Conservation (phyloP, 2,329 filamentous ascomycete genomes). For the Claviceps quebecensis region DNA sequence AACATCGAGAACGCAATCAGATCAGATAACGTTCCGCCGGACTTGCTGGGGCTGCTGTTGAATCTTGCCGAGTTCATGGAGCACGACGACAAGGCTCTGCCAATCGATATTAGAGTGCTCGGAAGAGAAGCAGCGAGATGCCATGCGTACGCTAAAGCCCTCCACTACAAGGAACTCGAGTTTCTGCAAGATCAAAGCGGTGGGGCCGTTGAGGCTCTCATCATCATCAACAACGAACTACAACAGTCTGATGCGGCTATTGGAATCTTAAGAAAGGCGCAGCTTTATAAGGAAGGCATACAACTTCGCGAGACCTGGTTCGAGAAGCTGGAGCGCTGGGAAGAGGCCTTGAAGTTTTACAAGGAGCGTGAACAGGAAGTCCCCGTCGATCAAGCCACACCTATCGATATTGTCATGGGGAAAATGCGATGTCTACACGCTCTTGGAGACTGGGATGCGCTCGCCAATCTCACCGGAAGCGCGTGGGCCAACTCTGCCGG, state of each 20-base stretch:
- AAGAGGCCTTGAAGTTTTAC: slow-evolving; percentile 87
- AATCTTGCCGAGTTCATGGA: slow-evolving; percentile 99
- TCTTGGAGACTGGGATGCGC: slow-evolving; percentile 89
- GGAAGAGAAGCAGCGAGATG: slow-evolving; percentile 93
- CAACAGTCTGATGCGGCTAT: slow-evolving; percentile 98
- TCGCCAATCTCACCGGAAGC: slow-evolving; percentile 77
- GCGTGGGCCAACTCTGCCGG: slow-evolving; percentile 84
- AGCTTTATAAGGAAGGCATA: slow-evolving; percentile 84
- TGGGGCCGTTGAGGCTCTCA: slow-evolving; percentile 87
- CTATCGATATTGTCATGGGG: slow-evolving; percentile 94
- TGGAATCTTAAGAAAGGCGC: slow-evolving; percentile 89
- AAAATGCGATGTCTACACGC: slow-evolving; percentile 99
- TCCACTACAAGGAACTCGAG: slow-evolving; percentile 98
- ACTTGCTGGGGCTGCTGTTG: slow-evolving; percentile 83
- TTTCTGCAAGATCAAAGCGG: slow-evolving; percentile 97
- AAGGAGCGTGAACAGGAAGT: slow-evolving; percentile 69
- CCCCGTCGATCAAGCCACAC: slow-evolving; percentile 38
- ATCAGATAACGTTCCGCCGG: slow-evolving; percentile 88
- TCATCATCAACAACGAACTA: slow-evolving; percentile 98
- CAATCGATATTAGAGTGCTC: slow-evolving; percentile 89
- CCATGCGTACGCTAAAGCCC: slow-evolving; percentile 92
- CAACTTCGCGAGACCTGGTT: slow-evolving; percentile 98
- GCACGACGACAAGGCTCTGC: slow-evolving; percentile 94
- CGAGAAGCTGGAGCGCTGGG: slow-evolving; percentile 95
- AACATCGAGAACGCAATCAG: slow-evolving; percentile 94